A percentile compares a stretch with the other conserved stretches of the same genome.
Evolutionary conservation across 768 basidiomycete genomes (phyloP).

Genomic region (Leccinum aurantiacum): DNA sequence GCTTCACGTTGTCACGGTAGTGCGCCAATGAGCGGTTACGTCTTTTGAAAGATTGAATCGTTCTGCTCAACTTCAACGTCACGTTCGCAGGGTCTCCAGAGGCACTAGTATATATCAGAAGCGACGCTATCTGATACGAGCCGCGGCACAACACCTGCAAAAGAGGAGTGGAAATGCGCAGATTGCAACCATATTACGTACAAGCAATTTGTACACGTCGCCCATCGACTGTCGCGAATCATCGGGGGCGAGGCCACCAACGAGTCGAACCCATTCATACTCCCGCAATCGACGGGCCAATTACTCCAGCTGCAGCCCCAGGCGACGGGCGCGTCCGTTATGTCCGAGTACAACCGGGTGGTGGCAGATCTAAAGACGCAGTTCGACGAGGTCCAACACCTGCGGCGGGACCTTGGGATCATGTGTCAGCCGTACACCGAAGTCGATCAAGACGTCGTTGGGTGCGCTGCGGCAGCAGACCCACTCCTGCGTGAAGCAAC

Average conservation of each 20-base stretch:
- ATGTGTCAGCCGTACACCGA: slow-evolving; percentile 95
- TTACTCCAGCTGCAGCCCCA: slow-evolving; percentile 60
- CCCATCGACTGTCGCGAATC: slow-evolving; percentile 72
- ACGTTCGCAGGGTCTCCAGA: no score
- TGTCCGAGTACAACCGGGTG: slow-evolving; percentile 71
- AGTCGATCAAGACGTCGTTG: slow-evolving; percentile 84
- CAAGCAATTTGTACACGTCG: slow-evolving; percentile 68
- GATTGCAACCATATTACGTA: slow-evolving; percentile 25
- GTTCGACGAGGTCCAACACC: slow-evolving; percentile 91
- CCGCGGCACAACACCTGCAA: no score
- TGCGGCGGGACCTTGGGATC: slow-evolving; percentile 88
- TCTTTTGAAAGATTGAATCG: no score
- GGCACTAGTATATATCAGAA: no score
- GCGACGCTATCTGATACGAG: no score
- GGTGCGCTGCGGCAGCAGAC: slow-evolving; percentile 79
- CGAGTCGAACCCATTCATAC: slow-evolving; percentile 37
- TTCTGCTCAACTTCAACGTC: no score
- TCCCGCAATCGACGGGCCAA: slow-evolving; percentile 67
- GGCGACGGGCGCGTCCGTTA: slow-evolving; percentile 70
- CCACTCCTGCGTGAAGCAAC: slow-evolving; percentile 73
- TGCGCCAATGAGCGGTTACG: no score
- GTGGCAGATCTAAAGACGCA: slow-evolving; percentile 85
- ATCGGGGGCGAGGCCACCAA: slow-evolving; percentile 44
- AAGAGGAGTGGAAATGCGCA: no score
- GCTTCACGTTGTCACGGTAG: no score